Percentiles rank a stretch among this genome's conserved stretches.
Conservation (phyloP, 805 yeast species). For the Maudiozyma pseudohumilis region DNA sequence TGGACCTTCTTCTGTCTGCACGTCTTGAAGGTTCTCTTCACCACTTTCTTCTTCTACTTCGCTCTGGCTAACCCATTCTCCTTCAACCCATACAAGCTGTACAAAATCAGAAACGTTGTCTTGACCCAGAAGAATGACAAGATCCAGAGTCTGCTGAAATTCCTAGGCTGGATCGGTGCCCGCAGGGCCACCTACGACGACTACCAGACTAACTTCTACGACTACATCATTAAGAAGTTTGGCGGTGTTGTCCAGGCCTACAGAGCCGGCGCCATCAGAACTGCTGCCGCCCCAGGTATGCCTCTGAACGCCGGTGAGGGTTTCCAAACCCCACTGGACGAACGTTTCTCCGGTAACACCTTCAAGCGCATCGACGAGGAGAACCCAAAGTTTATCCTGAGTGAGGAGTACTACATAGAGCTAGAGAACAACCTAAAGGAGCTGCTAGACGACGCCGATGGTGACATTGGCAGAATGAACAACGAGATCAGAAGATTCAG, state of each 20-base stretch:
- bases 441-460: conserved; percentile 27
- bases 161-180: conserved; percentile 93
- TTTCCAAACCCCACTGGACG: conserved; percentile 46
- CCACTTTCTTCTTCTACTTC: conserved; percentile 48
- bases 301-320: conserved; percentile 75
- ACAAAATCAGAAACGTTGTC: conserved; percentile 27
- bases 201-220: conserved; percentile 61
- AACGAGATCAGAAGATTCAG: conserved; percentile 51
- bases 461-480: conserved; percentile 31
- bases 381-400: conserved; percentile 39
- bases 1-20: conserved; percentile 66
- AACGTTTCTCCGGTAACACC: conserved; percentile 29
- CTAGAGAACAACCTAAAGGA: conserved; percentile 40
- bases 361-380: conserved; percentile 33
- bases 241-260: conserved; percentile 76
- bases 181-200: conserved; percentile 61
- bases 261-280: conserved; percentile 56
- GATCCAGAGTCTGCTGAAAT: conserved; percentile 37
- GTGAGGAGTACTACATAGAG: conserved; percentile 44
- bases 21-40: conserved; percentile 44
- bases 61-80: conserved; percentile 76
- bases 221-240: conserved; percentile 47
- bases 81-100: conserved; percentile 32
- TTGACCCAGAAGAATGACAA: conserved; percentile 20
- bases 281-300: conserved; percentile 49